phyloP scores from a whole-genome alignment of 2,329 filamentous ascomycete genomes.

The Monosporascus sp. region DNA sequence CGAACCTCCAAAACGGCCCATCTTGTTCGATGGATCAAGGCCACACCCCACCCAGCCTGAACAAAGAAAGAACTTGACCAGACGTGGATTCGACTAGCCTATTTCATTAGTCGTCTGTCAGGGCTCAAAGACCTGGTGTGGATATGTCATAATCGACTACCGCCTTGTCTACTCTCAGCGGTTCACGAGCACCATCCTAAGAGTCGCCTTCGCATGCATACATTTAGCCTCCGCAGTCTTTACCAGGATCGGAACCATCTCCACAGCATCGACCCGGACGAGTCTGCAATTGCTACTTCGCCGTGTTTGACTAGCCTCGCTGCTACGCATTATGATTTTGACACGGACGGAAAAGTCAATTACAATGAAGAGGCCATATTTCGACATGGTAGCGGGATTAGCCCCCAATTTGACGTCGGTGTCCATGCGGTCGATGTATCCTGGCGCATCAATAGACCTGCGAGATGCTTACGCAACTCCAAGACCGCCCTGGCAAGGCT shows the following conservation, averaged over 20 bases:
- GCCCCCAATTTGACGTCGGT: neutral
- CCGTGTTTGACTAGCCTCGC: neutral
- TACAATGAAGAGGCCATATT: neutral
- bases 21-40: neutral
- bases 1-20: neutral
- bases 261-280: neutral
- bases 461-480: too few species aligned
- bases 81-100: neutral
- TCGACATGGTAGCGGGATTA: neutral
- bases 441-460: too few species aligned
- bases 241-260: neutral
- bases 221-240: neutral
- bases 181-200: neutral
- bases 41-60: neutral
- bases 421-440: neutral
- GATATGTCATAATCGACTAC: neutral
- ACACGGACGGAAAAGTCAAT: neutral
- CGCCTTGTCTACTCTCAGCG: neutral
- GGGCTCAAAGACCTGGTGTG: neutral
- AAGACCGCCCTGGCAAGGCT: too few species aligned
- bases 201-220: neutral
- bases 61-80: neutral
- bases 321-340: neutral
- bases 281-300: neutral
- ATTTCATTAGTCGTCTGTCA: neutral